phyloP scores from a whole-genome alignment of 1,139 yeast genomes.

The Debaryomycetaceae sp. region DNA sequence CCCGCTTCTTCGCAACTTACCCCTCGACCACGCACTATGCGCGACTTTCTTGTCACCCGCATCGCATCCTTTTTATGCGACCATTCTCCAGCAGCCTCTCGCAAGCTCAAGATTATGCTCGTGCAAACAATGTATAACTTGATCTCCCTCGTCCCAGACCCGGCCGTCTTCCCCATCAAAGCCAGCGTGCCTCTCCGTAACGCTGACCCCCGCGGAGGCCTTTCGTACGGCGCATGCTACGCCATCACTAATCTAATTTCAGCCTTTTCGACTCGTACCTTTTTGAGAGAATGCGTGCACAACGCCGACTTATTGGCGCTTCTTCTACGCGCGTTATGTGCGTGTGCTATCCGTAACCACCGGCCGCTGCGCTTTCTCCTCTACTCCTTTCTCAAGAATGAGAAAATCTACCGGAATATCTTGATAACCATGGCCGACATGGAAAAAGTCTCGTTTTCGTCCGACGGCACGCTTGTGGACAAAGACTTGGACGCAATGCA shows the following conservation, averaged over 20 bases:
- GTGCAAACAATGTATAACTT: conserved; percentile 36
- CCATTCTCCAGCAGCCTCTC: neutral
- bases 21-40: conserved; percentile 33
- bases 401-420: conserved; percentile 21
- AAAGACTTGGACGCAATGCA: conserved; percentile 1
- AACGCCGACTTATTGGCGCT: conserved; percentile 53
- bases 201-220: conserved; percentile 29
- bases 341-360: conserved; percentile 38
- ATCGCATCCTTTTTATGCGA: conserved; percentile 26
- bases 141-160: conserved; percentile 31
- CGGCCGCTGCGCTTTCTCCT: conserved; percentile 44
- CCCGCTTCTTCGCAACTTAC: conserved; percentile 36
- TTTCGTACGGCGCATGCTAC: conserved; percentile 53
- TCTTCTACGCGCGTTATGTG: conserved; percentile 41
- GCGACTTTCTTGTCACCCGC: conserved; percentile 54
- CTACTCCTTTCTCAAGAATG: conserved; percentile 42
- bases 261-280: conserved; percentile 30
- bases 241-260: conserved; percentile 44
- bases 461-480: conserved; percentile 8
- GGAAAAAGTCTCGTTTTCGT: conserved; percentile 17
- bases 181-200: conserved; percentile 6
- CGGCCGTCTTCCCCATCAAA: neutral
- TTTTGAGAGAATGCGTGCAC: conserved; percentile 31
- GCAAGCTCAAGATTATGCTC: neutral
- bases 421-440: conserved; percentile 23